Evolutionary conservation across 495 filamentous ascomycete species (phyloP).

Genomic region (Echria macrotheca): DNA sequence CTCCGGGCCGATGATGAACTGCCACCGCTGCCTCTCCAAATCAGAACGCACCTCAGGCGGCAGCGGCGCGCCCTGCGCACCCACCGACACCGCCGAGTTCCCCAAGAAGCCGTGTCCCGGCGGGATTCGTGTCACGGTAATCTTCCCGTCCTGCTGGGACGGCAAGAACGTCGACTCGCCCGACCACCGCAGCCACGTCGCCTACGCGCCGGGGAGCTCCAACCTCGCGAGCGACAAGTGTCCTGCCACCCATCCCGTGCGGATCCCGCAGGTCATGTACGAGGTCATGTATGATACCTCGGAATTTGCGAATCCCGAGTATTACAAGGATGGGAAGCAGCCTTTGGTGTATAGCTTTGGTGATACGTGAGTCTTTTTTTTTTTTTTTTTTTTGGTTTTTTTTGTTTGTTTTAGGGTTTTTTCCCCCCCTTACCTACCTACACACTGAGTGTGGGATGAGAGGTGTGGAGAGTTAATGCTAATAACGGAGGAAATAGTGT

Average conservation of each 20-base stretch:
- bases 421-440: too few relatives aligned
- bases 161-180: conserved; percentile 56
- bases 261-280: conserved; percentile 43
- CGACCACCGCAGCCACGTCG: conserved; percentile 60
- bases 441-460: too few relatives aligned
- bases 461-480: too few relatives aligned
- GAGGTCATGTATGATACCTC: conserved; percentile 35
- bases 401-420: too few relatives aligned
- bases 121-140: conserved; percentile 10
- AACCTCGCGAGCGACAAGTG: conserved; percentile 34
- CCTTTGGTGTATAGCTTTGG: conserved; percentile 39
- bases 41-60: conserved; percentile 53
- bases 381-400: too few relatives aligned
- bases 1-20: conserved; percentile 43
- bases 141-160: conserved; percentile 69
- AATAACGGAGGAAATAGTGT: too few relatives aligned
- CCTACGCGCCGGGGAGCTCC: conserved; percentile 57
- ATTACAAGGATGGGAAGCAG: conserved; percentile 34
- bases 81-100: conserved; percentile 8
- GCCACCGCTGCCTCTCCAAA: conserved; percentile 60
- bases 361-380: too few relatives aligned
- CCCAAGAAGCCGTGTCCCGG: conserved; percentile 13
- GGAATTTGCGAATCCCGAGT: conserved; percentile 25
- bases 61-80: conserved; percentile 9
- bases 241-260: conserved; percentile 36